Evolutionary conservation across 1,284 basidiomycete genomes (phyloP).

Genomic region (Malassezia dermatis): DNA sequence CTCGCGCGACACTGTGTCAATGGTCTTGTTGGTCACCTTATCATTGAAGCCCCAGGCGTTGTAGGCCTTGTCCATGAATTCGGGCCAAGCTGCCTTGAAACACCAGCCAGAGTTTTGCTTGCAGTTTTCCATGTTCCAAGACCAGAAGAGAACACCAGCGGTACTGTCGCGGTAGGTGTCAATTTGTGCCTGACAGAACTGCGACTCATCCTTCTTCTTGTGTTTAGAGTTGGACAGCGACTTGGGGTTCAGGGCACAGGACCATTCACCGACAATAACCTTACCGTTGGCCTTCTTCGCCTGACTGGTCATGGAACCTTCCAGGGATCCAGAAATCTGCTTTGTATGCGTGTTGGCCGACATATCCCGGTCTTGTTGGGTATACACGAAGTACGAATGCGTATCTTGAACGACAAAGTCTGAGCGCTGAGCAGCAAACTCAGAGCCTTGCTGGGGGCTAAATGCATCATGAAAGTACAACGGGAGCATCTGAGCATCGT

Average conservation of each 20-base stretch:
- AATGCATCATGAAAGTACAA: constrained; percentile 69
- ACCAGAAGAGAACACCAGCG: constrained; percentile 66
- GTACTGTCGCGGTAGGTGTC: constrained; percentile 57
- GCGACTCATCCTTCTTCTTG: constrained; percentile 51
- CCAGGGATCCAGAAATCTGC: constrained; percentile 25
- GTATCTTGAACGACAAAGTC: constrained; percentile 69
- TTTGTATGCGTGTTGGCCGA: constrained; percentile 35
- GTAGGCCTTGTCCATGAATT: constrained; percentile 30
- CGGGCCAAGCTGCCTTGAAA: constrained; percentile 28
- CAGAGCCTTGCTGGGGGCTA: constrained; percentile 56
- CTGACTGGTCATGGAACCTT: constrained; percentile 18
- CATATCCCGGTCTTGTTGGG: constrained; percentile 25
- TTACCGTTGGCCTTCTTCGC: constrained; percentile 51
- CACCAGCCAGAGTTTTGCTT: constrained; percentile 45
- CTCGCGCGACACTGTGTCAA: background rate
- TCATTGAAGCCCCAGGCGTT: constrained; percentile 29
- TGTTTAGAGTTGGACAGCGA: constrained; percentile 55
- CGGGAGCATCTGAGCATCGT: constrained; percentile 54
- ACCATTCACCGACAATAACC: constrained; percentile 55
- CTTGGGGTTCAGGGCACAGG: constrained; percentile 55
- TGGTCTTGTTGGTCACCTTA: constrained; percentile 13
- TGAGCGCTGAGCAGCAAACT: constrained; percentile 54
- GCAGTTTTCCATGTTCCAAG: constrained; percentile 51
- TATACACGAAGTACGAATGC: constrained; percentile 60
- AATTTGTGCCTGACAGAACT: constrained; percentile 60